Conservation (phyloP, 768 basidiomycete genomes). For the Tulasnella sp. region DNA sequence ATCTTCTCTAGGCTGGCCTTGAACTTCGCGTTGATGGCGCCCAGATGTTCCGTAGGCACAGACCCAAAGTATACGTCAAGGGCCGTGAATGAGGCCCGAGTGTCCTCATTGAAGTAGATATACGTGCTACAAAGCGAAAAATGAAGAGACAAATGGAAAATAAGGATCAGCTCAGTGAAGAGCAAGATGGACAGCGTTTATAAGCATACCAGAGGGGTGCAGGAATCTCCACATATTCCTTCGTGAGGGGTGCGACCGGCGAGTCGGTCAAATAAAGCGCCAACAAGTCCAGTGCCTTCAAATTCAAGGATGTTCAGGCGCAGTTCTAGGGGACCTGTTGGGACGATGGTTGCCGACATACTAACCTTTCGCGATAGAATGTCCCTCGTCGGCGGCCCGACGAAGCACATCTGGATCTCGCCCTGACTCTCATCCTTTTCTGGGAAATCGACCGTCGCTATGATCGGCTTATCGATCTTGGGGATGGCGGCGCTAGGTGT, state of each 20-base stretch:
- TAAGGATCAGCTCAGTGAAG: constrained; percentile 9
- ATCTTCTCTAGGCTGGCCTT: constrained; percentile 59
- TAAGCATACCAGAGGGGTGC: constrained; percentile 67
- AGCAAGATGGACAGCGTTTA: neutral
- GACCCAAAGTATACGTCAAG: constrained; percentile 72
- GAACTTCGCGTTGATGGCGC: constrained; percentile 58
- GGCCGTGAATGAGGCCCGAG: constrained; percentile 58
- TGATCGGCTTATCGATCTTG: constrained; percentile 41
- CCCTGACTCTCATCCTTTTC: constrained; percentile 94
- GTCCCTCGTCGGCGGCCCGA: constrained; percentile 63
- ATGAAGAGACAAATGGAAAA: constrained; percentile 12
- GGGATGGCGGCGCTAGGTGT: constrained; percentile 58
- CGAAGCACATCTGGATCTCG: constrained; percentile 64
- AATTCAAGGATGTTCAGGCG: constrained; percentile 2
- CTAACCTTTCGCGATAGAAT: constrained; percentile 69
- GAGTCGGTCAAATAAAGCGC: constrained; percentile 84
- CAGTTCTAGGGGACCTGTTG: neutral
- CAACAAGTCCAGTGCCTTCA: constrained; percentile 71
- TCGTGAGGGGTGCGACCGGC: constrained; percentile 39
- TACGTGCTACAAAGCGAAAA: constrained; percentile 45
- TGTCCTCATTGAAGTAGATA: constrained; percentile 73
- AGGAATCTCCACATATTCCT: constrained; percentile 86
- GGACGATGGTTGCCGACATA: neutral
- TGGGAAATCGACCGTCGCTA: constrained; percentile 77
- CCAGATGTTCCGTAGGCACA: constrained; percentile 68